A percentile compares a stretch with the other conserved stretches of the same genome.
Conservation (phyloP, 2,329 filamentous ascomycete species). For the Scolecobasidium constrictum region DNA sequence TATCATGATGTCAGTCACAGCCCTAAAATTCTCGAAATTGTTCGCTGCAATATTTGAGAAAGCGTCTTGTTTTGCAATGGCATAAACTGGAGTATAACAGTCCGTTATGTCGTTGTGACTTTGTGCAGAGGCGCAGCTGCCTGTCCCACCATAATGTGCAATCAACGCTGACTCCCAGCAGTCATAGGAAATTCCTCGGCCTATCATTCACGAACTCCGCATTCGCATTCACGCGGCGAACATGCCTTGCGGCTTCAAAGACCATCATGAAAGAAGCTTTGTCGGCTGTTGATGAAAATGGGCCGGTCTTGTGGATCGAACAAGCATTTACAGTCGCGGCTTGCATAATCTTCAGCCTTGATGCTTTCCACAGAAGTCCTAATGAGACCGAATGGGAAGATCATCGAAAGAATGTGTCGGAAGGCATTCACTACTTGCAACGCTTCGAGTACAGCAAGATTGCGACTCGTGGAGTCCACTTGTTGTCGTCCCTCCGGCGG, state of each 20-base stretch:
- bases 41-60: too few relatives aligned
- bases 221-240: constrained; percentile 32
- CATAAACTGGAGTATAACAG: too few relatives aligned
- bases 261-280: constrained; percentile 29
- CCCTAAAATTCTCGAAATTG: too few relatives aligned
- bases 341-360: constrained; percentile 27
- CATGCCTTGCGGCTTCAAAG: constrained; percentile 29
- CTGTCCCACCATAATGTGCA: too few relatives aligned
- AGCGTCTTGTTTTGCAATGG: background rate
- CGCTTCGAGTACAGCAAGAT: constrained; percentile 5
- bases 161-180: background rate
- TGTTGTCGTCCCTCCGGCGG: constrained; percentile 1
- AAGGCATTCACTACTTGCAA: constrained; percentile 19
- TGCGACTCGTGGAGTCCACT: constrained; percentile 2
- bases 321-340: constrained; percentile 31
- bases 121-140: too few relatives aligned
- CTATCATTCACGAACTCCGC: constrained; percentile 30
- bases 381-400: constrained; percentile 21
- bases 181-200: constrained; percentile 30
- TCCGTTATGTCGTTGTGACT: too few relatives aligned
- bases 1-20: constrained; percentile 36
- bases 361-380: constrained; percentile 22
- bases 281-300: constrained; percentile 22
- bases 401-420: constrained; percentile 22
- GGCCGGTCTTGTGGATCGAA: constrained; percentile 33